Conservation (phyloP, 2,329 filamentous ascomycete genomes). For the Calonectria pteridis region DNA sequence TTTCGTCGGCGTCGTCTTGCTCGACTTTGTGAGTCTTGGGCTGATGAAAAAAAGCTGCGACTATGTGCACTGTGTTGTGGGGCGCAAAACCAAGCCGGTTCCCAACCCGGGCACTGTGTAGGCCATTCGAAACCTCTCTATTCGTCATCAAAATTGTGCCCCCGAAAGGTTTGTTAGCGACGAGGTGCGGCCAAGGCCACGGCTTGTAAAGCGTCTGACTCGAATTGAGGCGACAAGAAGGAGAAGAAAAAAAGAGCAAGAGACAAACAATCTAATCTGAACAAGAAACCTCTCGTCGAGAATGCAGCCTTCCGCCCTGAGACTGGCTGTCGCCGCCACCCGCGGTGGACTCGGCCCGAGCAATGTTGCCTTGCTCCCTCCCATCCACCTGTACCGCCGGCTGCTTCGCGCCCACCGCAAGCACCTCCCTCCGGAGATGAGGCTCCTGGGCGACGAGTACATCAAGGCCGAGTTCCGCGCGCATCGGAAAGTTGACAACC, state of each 20-base stretch:
- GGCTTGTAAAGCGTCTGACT: not conserved
- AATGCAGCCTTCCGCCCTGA: constrained; percentile 46
- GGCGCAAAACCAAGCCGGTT: constrained; percentile 26
- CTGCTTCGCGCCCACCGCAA: constrained; percentile 88
- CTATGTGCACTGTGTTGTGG: constrained; percentile 46
- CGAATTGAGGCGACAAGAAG: not conserved
- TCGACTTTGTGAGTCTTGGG: not conserved
- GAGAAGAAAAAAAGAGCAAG: not conserved
- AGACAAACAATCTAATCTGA: not conserved
- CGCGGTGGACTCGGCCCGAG: constrained; percentile 52
- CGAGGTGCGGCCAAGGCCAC: not conserved
- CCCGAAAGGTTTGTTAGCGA: not conserved
- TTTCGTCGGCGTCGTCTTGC: constrained; percentile 14
- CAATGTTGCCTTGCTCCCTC: constrained; percentile 80
- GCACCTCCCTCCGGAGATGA: constrained; percentile 78
- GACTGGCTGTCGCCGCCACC: constrained; percentile 54
- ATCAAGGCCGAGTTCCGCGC: constrained; percentile 92
- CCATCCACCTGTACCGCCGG: constrained; percentile 89
- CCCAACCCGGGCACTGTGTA: constrained; percentile 35
- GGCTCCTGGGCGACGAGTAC: constrained; percentile 90
- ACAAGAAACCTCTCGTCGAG: not conserved
- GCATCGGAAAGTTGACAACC: constrained; percentile 88
- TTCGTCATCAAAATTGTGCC: constrained; percentile 13
- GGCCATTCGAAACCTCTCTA: constrained; percentile 22
- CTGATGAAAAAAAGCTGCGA: constrained; percentile 33